These are phyloP conservation scores for Vairimorpha apis DNA, from an alignment of 371 early-diverging fungal genomes.

Conservation along the genomic window DNA sequence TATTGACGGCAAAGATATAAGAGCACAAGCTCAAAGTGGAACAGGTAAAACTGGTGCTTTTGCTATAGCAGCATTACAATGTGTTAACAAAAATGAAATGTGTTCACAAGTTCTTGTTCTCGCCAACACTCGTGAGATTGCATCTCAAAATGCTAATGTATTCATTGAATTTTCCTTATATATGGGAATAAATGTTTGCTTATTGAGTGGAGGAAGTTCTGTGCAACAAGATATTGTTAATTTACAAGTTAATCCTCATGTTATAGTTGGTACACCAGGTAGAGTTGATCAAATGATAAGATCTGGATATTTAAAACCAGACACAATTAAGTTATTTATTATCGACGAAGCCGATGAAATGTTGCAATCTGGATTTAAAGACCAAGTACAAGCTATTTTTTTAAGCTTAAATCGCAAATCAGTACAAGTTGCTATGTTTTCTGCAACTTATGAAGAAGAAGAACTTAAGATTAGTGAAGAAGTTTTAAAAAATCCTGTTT, in stretches of 20 bases:
- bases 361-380: conserved; percentile 90
- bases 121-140: conserved; percentile 96
- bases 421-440: conserved; percentile 91
- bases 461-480: conserved; percentile 88
- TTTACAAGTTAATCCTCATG: conserved; percentile 71
- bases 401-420: conserved; percentile 73
- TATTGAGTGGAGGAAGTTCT: conserved; percentile 90
- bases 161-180: conserved; percentile 77
- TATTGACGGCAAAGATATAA: conserved; percentile 75
- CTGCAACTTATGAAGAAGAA: conserved; percentile 89
- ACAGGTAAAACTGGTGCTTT: conserved; percentile 99
- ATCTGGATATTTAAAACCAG: conserved; percentile 73
- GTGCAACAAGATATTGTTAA: conserved; percentile 79
- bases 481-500: conserved; percentile 88
- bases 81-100: conserved; percentile 71
- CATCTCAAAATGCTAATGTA: conserved; percentile 85
- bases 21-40: conserved; percentile 68
- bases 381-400: conserved; percentile 93
- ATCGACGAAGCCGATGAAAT: conserved; percentile 99
- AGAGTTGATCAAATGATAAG: conserved; percentile 96
- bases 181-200: conserved; percentile 85
- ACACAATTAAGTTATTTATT: conserved; percentile 84
- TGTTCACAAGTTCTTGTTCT: conserved; percentile 90
- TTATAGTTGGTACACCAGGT: conserved; percentile 97
- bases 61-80: conserved; percentile 86